Conservation (phyloP, 768 basidiomycete species). For the Agrocybe pediades region DNA sequence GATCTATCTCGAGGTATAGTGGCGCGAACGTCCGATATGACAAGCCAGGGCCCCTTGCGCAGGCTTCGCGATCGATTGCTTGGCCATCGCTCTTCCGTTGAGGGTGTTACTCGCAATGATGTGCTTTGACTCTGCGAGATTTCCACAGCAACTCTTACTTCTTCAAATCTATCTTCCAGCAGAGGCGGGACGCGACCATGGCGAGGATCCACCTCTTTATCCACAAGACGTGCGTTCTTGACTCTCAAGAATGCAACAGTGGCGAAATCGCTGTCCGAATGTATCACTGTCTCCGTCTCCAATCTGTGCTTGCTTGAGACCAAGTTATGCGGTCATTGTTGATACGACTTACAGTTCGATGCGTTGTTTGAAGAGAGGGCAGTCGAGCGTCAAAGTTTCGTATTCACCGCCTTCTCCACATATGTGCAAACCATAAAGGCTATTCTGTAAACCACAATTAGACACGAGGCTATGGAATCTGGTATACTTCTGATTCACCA, state of each 20-base stretch:
- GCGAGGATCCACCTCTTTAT: constrained; percentile 39
- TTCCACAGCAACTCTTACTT: constrained; percentile 23
- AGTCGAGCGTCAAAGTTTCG: constrained; percentile 90
- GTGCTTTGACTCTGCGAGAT: constrained; percentile 4
- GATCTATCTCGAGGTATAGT: constrained; percentile 3
- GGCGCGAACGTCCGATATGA: constrained; percentile 58
- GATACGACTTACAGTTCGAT: constrained; percentile 63
- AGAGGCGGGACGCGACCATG: constrained; percentile 47
- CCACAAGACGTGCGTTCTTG: constrained; percentile 61
- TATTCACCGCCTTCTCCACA: constrained; percentile 99
- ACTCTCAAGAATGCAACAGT: constrained; percentile 91
- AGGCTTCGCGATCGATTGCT: constrained; percentile 22
- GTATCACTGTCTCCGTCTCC: constrained; percentile 71
- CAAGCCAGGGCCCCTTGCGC: constrained; percentile 65
- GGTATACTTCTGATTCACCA: constrained; percentile 48
- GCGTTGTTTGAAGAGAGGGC: constrained; percentile 80
- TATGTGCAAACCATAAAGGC: constrained; percentile 84
- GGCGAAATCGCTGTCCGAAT: constrained; percentile 81
- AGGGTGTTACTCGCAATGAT: neutral
- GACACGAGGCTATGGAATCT: neutral
- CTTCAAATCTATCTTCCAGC: constrained; percentile 45
- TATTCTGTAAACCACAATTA: constrained; percentile 50
- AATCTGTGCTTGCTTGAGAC: constrained; percentile 37
- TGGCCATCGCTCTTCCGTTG: no score
- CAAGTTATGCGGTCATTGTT: neutral